Percentiles rank a stretch among this genome's conserved stretches.
phyloP scores from a whole-genome alignment of 305 asterid species.

The Salvia sclarea region DNA sequence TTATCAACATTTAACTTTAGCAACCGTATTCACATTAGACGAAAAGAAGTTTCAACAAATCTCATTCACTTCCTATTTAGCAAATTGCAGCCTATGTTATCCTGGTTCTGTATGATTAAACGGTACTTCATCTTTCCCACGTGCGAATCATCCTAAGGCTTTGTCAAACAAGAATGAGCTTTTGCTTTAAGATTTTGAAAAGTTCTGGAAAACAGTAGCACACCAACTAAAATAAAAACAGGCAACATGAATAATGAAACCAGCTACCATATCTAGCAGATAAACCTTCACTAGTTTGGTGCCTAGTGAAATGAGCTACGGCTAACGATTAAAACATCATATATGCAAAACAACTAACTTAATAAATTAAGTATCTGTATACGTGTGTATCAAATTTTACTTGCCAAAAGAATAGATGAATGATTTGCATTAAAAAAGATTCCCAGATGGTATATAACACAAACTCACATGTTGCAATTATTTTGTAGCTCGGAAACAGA shows the following conservation, averaged over 20 bases:
- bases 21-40: background rate
- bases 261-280: background rate
- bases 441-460: conserved; percentile 3
- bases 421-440: conserved; percentile 5
- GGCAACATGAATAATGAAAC: background rate
- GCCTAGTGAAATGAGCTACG: background rate
- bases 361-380: background rate
- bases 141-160: background rate
- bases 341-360: background rate
- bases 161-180: background rate
- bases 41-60: background rate
- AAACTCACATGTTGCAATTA: conserved; percentile 56
- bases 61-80: background rate
- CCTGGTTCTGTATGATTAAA: conserved; percentile 7
- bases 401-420: background rate
- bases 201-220: background rate
- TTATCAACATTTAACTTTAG: background rate
- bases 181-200: background rate
- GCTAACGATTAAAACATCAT: background rate
- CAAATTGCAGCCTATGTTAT: background rate
- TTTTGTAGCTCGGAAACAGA: conserved; percentile 53
- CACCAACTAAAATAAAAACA: background rate
- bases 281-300: too few relatives aligned
- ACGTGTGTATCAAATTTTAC: background rate
- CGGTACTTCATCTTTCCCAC: conserved; percentile 2